A percentile compares a stretch with the other conserved stretches of the same genome.
phyloP scores from a whole-genome alignment of 164 flowering plant genomes.

The Euptelea pleiosperma region DNA sequence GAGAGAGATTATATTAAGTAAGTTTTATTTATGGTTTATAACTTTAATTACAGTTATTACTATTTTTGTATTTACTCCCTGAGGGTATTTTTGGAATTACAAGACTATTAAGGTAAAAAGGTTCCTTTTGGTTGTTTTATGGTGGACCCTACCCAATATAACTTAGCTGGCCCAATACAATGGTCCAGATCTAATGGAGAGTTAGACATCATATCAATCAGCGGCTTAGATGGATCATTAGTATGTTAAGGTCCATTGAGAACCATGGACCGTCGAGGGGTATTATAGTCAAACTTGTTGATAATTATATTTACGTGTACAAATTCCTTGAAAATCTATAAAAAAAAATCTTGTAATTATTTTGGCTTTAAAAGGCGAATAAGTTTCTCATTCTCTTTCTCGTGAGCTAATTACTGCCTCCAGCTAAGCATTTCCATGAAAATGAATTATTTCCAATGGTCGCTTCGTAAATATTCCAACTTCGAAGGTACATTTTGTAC shows the following conservation, averaged over 20 bases:
- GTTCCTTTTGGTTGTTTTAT: not conserved
- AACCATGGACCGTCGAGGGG: too few relatives aligned
- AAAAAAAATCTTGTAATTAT: constrained; percentile 5
- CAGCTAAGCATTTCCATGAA: not conserved
- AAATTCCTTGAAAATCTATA: not conserved
- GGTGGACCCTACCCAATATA: not conserved
- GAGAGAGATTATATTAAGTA: too few relatives aligned
- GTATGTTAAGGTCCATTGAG: too few relatives aligned
- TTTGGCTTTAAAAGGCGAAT: constrained; percentile 15
- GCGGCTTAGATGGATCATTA: not conserved
- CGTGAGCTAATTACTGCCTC: constrained; percentile 18
- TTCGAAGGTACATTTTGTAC: not conserved
- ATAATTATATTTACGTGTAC: not conserved
- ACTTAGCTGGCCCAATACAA: too few relatives aligned
- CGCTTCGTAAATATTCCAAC: constrained; percentile 3
- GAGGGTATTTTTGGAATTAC: constrained; percentile 8
- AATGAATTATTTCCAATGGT: not conserved
- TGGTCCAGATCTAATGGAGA: too few relatives aligned
- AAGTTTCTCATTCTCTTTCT: too few relatives aligned
- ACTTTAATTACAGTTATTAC: too few relatives aligned
- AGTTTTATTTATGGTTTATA: too few relatives aligned
- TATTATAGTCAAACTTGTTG: too few relatives aligned
- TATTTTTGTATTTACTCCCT: too few relatives aligned
- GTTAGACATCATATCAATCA: not conserved
- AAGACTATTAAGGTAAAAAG: constrained; percentile 3